Percentiles rank a stretch among this genome's conserved stretches.
Evolutionary conservation across 2,329 filamentous ascomycete genomes (phyloP).

Genomic region (Polychaeton citri): DNA sequence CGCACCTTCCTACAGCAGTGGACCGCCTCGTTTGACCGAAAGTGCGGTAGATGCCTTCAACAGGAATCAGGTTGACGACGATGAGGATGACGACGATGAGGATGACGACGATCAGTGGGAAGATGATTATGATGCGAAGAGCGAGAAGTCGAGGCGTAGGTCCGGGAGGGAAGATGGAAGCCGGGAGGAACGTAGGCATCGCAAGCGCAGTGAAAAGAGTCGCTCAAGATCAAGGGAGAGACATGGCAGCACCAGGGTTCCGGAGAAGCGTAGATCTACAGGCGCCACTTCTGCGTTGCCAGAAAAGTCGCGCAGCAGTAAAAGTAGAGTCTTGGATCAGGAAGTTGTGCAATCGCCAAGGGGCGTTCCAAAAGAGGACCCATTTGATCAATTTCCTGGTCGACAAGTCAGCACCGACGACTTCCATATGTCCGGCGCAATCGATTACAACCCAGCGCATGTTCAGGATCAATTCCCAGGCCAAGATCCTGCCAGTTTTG

Average conservation of each 20-base stretch:
- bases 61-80: conserved; percentile 8
- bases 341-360: conserved; percentile 8
- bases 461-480: conserved; percentile 42
- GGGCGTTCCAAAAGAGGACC: conserved; percentile 16
- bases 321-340: conserved; percentile 4
- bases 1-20: neutral
- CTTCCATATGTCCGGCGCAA: neutral
- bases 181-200: conserved; percentile 16
- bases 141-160: conserved; percentile 7
- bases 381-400: conserved; percentile 20
- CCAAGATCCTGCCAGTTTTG: conserved; percentile 35
- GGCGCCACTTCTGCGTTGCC: conserved; percentile 5
- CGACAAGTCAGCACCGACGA: conserved; percentile 6
- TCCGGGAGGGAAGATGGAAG: conserved; percentile 4
- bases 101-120: conserved; percentile 22
- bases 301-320: conserved; percentile 7
- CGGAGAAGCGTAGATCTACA: conserved; percentile 2
- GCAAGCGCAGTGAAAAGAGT: conserved; percentile 13
- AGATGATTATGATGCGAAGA: conserved; percentile 17
- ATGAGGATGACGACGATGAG: conserved; percentile 14
- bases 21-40: conserved; percentile 18
- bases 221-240: conserved; percentile 7
- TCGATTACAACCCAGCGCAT: conserved; percentile 1
- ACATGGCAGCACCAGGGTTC: conserved; percentile 2
- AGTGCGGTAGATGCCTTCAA: conserved; percentile 20